Percentiles rank a stretch among this genome's conserved stretches.
These are phyloP conservation scores for Penicillium angulare DNA, from an alignment of 495 filamentous ascomycete genomes.

Conservation along the genomic window DNA sequence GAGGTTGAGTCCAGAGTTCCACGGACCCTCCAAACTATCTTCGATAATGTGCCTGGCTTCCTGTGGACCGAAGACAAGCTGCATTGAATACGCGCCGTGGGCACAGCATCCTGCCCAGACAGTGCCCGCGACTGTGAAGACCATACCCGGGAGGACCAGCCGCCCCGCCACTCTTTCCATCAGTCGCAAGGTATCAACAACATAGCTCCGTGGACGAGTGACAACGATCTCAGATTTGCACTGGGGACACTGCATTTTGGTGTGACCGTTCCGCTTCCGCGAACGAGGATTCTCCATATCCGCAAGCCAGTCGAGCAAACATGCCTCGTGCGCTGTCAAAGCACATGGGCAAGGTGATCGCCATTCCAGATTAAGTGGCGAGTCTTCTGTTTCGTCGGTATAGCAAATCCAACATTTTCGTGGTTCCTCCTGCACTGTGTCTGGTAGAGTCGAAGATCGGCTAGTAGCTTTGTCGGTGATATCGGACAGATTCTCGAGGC, in stretches of 20 bases:
- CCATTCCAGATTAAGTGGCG: slow-evolving; percentile 67
- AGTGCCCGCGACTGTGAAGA: slow-evolving; percentile 53
- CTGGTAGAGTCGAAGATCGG: slow-evolving; percentile 12
- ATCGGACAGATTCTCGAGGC: slow-evolving; percentile 12
- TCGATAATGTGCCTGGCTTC: slow-evolving; percentile 54
- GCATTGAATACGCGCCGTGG: slow-evolving; percentile 59
- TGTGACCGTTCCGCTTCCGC: slow-evolving; percentile 45
- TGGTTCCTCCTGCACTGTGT: slow-evolving; percentile 39
- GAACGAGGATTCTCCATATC: slow-evolving; percentile 67
- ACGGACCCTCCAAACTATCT: slow-evolving; percentile 34
- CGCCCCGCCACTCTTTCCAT: slow-evolving; percentile 54
- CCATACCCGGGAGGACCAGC: slow-evolving; percentile 57
- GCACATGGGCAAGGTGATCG: slow-evolving; percentile 85
- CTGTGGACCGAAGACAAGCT: slow-evolving; percentile 60
- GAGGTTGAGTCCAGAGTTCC: slow-evolving; percentile 45
- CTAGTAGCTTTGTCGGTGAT: slow-evolving; percentile 15
- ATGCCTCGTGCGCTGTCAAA: slow-evolving; percentile 85
- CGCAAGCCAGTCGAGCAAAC: slow-evolving; percentile 86
- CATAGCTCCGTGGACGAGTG: slow-evolving; percentile 64
- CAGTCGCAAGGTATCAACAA: slow-evolving; percentile 58
- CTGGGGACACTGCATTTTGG: slow-evolving; percentile 76
- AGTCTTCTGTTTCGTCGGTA: slow-evolving; percentile 76
- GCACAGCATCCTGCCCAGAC: slow-evolving; percentile 54
- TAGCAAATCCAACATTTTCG: slow-evolving; percentile 94
- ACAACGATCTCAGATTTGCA: slow-evolving; percentile 81